Evolutionary conservation across 768 basidiomycete genomes (phyloP).

Genomic region (Trametes gibbosa): DNA sequence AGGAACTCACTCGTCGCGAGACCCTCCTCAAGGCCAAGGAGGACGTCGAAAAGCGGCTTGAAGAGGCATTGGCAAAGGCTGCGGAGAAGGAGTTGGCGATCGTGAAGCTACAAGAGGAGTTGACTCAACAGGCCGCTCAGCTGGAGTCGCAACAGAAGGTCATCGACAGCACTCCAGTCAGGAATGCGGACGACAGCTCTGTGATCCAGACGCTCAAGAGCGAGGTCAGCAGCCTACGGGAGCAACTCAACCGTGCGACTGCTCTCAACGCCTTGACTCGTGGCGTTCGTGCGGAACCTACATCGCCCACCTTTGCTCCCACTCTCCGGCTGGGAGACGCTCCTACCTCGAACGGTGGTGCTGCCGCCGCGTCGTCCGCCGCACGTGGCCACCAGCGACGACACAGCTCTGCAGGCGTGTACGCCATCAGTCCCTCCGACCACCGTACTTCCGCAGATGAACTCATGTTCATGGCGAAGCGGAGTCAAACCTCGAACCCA

Average conservation of each 20-base stretch:
- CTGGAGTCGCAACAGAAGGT: conserved; percentile 75
- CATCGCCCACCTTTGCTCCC: conserved; percentile 86
- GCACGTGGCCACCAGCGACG: conserved; percentile 70
- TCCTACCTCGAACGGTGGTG: conserved; percentile 40
- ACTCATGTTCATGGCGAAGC: conserved; percentile 69
- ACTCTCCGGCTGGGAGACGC: conserved; percentile 58
- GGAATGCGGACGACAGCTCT: conserved; percentile 78
- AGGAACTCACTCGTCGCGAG: conserved; percentile 68
- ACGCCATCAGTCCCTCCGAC: conserved; percentile 55
- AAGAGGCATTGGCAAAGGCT: conserved; percentile 70
- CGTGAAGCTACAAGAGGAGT: conserved; percentile 74
- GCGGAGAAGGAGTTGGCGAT: conserved; percentile 85
- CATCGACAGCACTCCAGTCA: conserved; percentile 59
- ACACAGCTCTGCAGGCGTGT: conserved; percentile 84
- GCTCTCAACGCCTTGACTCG: conserved; percentile 85
- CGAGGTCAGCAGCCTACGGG: conserved; percentile 88
- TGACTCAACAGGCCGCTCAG: conserved; percentile 67
- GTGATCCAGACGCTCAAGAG: conserved; percentile 88
- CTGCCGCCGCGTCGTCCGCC: conserved; percentile 26
- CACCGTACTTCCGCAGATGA: conserved; percentile 77
- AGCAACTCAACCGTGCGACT: conserved; percentile 95
- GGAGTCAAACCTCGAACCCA: conserved; percentile 66
- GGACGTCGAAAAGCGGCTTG: conserved; percentile 75
- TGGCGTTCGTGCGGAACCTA: conserved; percentile 64
- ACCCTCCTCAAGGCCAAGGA: conserved; percentile 73